Evolutionary conservation across 2,329 filamentous ascomycete species (phyloP).

Genomic region (Botrytis sinoallii): DNA sequence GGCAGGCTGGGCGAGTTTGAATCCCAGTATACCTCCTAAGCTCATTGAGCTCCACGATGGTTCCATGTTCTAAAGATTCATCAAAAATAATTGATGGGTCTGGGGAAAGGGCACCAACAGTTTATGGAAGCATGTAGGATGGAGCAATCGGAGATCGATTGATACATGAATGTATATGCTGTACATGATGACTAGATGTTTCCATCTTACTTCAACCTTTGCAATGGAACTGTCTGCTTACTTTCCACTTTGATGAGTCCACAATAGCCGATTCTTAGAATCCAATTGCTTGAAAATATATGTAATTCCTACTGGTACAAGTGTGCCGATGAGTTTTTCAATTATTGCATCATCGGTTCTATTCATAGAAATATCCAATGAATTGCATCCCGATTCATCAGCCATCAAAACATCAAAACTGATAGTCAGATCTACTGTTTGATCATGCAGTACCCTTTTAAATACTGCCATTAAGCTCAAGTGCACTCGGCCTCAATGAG

Average conservation of each 20-base stretch:
- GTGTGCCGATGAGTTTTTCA: neutral
- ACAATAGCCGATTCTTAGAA: neutral
- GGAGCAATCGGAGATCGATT: neutral
- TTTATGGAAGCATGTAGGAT: neutral
- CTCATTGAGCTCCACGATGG: neutral
- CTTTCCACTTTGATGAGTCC: neutral
- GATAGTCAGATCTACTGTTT: neutral
- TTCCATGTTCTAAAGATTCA: neutral
- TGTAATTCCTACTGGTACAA: neutral
- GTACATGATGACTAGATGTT: neutral
- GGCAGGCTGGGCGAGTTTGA: neutral
- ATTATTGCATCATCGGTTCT: neutral
- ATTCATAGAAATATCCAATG: neutral
- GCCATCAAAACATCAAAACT: neutral
- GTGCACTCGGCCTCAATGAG: neutral
- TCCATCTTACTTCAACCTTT: neutral
- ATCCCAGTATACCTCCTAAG: neutral
- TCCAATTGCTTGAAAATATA: neutral
- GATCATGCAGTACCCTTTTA: neutral
- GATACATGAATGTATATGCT: neutral
- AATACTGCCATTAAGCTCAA: neutral
- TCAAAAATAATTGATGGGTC: neutral
- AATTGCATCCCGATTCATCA: neutral
- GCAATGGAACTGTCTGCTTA: neutral
- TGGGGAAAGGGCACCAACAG: too few relatives aligned